A percentile compares a stretch with the other conserved stretches of the same genome.
Evolutionary conservation across 345 rosid genomes (phyloP).

Genomic region (Arabidopsis arenosa): DNA sequence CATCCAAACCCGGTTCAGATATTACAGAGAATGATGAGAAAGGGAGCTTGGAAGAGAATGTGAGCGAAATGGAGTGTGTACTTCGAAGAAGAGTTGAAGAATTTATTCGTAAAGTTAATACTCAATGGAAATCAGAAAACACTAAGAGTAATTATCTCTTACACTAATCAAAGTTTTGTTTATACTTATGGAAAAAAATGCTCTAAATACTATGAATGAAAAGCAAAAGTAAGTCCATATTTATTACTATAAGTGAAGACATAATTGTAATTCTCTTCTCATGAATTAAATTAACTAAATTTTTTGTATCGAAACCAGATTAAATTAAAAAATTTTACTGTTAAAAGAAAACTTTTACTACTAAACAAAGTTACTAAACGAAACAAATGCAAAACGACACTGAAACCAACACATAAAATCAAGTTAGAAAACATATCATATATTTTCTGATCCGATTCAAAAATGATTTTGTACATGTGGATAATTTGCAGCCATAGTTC

Average conservation of each 20-base stretch:
- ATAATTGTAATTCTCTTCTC: constrained; percentile 11
- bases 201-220: background rate
- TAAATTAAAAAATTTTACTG: background rate
- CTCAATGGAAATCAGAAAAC: constrained; percentile 63
- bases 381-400: constrained; percentile 6
- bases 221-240: background rate
- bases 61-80: constrained; percentile 46
- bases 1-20: constrained; percentile 22
- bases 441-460: constrained; percentile 31
- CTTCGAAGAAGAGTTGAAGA: constrained; percentile 66
- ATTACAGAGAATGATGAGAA: constrained; percentile 28
- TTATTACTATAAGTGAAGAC: background rate
- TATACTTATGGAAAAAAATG: background rate
- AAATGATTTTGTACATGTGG: constrained; percentile 14
- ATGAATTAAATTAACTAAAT: background rate
- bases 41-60: constrained; percentile 31
- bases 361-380: background rate
- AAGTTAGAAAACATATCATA: constrained; percentile 10
- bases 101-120: constrained; percentile 60
- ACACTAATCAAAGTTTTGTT: constrained; percentile 34
- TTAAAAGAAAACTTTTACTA: background rate
- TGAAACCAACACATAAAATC: background rate
- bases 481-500: constrained; percentile 7
- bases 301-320: background rate
- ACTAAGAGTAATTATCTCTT: constrained; percentile 22